phyloP scores from a whole-genome alignment of 73 alveolate species.

The Halteria grandinella region DNA sequence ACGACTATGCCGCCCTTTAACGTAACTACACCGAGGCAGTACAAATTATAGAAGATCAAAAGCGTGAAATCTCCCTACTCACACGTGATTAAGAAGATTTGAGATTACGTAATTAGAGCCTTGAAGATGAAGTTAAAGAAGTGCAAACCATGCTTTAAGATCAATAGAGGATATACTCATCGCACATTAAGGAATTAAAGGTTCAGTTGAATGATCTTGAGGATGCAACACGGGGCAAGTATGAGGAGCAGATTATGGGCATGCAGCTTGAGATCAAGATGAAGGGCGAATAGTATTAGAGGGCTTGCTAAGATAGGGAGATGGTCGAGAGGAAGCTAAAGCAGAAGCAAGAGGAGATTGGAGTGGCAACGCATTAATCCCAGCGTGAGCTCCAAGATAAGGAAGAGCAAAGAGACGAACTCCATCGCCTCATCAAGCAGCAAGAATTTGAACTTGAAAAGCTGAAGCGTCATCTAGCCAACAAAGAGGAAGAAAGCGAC shows the following conservation, averaged over 20 bases:
- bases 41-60: slow-evolving; percentile 27
- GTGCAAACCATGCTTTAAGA: slow-evolving; percentile 29
- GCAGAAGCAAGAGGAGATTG: slow-evolving; percentile 17
- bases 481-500: slow-evolving; percentile 30
- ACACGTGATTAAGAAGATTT: slow-evolving; percentile 3
- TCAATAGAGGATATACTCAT: slow-evolving; percentile 9
- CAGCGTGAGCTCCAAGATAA: slow-evolving; percentile 17
- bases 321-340: slow-evolving; percentile 8
- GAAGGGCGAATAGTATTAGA: not conserved
- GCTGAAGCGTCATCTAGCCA: slow-evolving; percentile 6
- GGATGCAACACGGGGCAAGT: slow-evolving; percentile 32
- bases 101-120: not conserved
- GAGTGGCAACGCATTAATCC: not conserved
- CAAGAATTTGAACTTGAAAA: slow-evolving; percentile 35
- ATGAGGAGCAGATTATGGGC: slow-evolving; percentile 18
- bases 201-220: slow-evolving; percentile 24
- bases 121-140: slow-evolving; percentile 36
- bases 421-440: not conserved
- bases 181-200: slow-evolving; percentile 33
- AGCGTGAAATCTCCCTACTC: slow-evolving; percentile 12
- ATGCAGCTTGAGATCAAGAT: slow-evolving; percentile 19
- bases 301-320: slow-evolving; percentile 4
- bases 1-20: slow-evolving; percentile 8
- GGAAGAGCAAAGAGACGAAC: slow-evolving; percentile 18
- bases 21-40: slow-evolving; percentile 32